Conservation (phyloP, 805 yeast species). For the Cyberlindnera lachancei region DNA sequence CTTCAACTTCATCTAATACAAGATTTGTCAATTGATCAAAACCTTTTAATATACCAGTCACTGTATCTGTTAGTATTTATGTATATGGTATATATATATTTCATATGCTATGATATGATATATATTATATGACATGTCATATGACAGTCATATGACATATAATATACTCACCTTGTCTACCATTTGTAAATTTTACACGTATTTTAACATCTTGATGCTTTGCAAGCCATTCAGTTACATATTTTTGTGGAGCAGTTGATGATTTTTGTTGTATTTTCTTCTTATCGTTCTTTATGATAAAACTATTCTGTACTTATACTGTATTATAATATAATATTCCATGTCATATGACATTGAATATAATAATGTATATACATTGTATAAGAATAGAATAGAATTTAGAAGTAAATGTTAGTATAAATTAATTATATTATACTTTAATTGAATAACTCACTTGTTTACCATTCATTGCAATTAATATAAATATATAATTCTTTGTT, state of each 20-base stretch:
- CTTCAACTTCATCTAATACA: conserved; percentile 65
- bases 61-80: conserved; percentile 4
- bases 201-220: conserved; percentile 68
- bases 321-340: too few relatives aligned
- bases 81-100: conserved; percentile 5
- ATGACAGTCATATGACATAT: too few relatives aligned
- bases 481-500: too few relatives aligned
- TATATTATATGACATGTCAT: too few relatives aligned
- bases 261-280: conserved; percentile 5
- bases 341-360: too few relatives aligned
- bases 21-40: conserved; percentile 75
- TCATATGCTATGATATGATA: neutral
- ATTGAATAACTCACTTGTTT: too few relatives aligned
- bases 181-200: conserved; percentile 77
- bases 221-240: conserved; percentile 76
- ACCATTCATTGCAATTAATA: too few relatives aligned
- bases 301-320: neutral
- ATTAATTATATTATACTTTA: too few relatives aligned
- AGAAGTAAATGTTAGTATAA: too few relatives aligned
- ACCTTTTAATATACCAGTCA: conserved; percentile 76
- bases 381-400: too few relatives aligned
- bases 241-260: conserved; percentile 66
- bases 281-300: neutral
- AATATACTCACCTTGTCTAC: conserved; percentile 55
- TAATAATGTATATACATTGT: too few relatives aligned